Evolutionary conservation across 495 filamentous ascomycete species (phyloP).

Genomic region (Chaetomium fimeti): DNA sequence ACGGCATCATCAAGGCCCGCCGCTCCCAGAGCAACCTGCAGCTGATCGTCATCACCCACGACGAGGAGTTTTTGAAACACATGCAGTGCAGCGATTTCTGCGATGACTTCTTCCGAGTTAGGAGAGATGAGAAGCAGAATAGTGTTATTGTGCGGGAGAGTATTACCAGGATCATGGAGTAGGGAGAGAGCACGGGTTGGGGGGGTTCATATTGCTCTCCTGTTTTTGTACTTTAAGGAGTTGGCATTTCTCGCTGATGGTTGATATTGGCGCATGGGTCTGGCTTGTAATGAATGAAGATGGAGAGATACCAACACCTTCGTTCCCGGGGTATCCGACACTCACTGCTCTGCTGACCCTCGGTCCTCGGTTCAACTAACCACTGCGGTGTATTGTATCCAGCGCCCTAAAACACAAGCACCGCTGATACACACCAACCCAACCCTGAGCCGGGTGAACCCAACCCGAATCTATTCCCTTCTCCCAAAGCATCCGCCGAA

Average conservation of each 20-base stretch:
- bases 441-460: too few relatives aligned
- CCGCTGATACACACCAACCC: too few relatives aligned
- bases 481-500: too few relatives aligned
- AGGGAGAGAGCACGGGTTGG: not conserved
- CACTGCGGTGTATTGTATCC: not conserved
- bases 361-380: not conserved
- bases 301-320: not conserved
- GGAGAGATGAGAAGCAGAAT: constrained; percentile 79
- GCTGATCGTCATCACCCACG: constrained; percentile 97
- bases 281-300: not conserved
- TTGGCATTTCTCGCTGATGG: not conserved
- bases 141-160: constrained; percentile 76
- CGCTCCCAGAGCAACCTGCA: constrained; percentile 90
- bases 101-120: constrained; percentile 86
- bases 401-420: not conserved
- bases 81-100: constrained; percentile 96
- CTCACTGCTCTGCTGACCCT: not conserved
- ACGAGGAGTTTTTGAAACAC: constrained; percentile 89
- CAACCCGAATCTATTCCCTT: too few relatives aligned
- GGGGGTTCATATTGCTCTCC: not conserved
- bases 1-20: constrained; percentile 83
- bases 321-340: not conserved
- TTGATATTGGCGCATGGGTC: not conserved
- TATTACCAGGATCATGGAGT: constrained; percentile 54
- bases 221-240: not conserved